A percentile compares a stretch with the other conserved stretches of the same genome.
These are phyloP conservation scores for Mycena maculata DNA, from an alignment of 768 basidiomycete genomes.

Conservation along the genomic window DNA sequence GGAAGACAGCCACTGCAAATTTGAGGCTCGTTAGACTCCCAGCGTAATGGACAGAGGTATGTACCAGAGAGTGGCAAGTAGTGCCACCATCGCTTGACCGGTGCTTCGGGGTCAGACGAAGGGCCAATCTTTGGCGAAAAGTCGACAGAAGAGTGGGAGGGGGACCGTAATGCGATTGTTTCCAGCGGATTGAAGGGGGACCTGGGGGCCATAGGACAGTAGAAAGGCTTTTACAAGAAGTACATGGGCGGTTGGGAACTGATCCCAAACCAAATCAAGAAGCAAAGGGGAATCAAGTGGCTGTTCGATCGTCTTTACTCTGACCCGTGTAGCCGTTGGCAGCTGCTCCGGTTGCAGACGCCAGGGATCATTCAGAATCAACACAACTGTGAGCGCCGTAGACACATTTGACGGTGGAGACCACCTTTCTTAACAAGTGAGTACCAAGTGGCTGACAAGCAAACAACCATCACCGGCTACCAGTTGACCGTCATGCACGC, in stretches of 20 bases:
- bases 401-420: no score
- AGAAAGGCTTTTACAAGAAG: slow-evolving; percentile 9
- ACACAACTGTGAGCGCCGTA: no score
- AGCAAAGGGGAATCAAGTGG: neutral
- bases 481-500: no score
- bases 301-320: slow-evolving; percentile 4
- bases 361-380: no score
- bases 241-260: slow-evolving; percentile 6
- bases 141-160: slow-evolving; percentile 28
- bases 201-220: slow-evolving; percentile 20
- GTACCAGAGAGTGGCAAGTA: slow-evolving; percentile 68
- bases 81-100: slow-evolving; percentile 64
- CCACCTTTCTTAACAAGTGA: no score
- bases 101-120: slow-evolving; percentile 44
- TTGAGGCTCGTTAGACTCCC: neutral
- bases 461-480: no score
- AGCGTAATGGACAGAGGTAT: slow-evolving; percentile 32
- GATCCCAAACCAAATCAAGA: neutral
- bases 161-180: slow-evolving; percentile 26
- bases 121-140: slow-evolving; percentile 33
- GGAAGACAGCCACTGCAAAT: slow-evolving; percentile 56
- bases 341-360: no score
- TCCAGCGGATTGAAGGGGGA: slow-evolving; percentile 32
- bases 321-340: neutral
- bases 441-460: no score